Evolutionary conservation across 495 filamentous ascomycete species (phyloP), one percentile per base, ranked within the genome.

Genomic region (Amphirosellinia nigrospora): DNA sequence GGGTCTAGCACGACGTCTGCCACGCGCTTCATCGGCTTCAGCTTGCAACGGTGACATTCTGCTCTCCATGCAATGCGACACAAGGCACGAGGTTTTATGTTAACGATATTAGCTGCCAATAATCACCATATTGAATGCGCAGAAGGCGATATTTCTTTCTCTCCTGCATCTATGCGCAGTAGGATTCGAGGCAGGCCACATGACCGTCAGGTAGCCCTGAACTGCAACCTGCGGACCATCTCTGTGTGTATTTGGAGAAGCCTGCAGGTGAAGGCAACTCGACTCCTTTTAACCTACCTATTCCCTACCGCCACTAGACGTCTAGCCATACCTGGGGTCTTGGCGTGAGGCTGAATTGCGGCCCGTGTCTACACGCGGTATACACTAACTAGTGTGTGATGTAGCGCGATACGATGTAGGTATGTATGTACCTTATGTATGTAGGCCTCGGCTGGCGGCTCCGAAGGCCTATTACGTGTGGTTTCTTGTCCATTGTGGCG

Each of bases 21-120:
- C 68, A 70, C 68, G 68, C 46, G 68, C 68, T 64, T 70, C 59
- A 53, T 69, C 68, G 26, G 19, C 58, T 64, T 70, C 68, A 70
- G 68, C 68, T 70, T 70, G 48, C 68, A 45, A 70, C 59, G 60
- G 58, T 69, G 36, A 55, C 56, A 70, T 70, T 45, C 36, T 63
- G 23, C 43, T 39, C 46, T 26, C 58, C 43, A 64, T 58, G 41
- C 68, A 32, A 70, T 48, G 30, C 53, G 0, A 59, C 55, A 41
- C 56, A 61, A 59, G n/a, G 60, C 68, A 64, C 56, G 41, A 60
- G 66, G 21, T 68, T 50, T 39, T 11, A 53, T 53, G 13, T 52
- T 50, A 48, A 26, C 21, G 15, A 43, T 64, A 32, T 43, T 53
- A 28, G 58, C 38, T 69, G 58, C 26, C 59, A 39, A 36, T 50